A percentile compares a stretch with the other conserved stretches of the same genome.
These are phyloP conservation scores for Primulina huaijiensis DNA, from an alignment of 257 asterid genomes.

Conservation along the genomic window DNA sequence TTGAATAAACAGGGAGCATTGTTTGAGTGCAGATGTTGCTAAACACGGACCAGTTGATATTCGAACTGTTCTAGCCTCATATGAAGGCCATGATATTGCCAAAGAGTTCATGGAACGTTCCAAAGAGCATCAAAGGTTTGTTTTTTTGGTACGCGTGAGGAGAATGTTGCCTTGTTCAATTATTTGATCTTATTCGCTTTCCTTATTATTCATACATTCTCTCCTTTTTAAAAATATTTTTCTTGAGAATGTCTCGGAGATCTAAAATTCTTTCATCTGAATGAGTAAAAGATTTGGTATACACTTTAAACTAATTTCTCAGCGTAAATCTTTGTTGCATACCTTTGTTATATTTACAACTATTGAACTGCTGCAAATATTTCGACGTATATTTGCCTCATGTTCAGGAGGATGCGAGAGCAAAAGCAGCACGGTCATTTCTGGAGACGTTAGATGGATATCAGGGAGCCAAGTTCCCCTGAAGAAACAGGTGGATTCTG, in stretches of 20 bases:
- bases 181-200: not conserved
- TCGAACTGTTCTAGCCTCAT: slow-evolving; percentile 76
- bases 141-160: slow-evolving; percentile 18
- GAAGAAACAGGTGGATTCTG: slow-evolving; percentile 18
- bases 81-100: slow-evolving; percentile 74
- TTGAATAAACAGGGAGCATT: slow-evolving; percentile 13
- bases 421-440: slow-evolving; percentile 57
- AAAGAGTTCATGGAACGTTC: slow-evolving; percentile 87
- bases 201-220: not conserved
- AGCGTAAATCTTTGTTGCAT: not conserved
- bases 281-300: not conserved
- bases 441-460: slow-evolving; percentile 46
- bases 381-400: not conserved
- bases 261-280: not conserved
- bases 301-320: not conserved
- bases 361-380: slow-evolving; percentile 3
- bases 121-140: slow-evolving; percentile 68
- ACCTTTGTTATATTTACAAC: not conserved
- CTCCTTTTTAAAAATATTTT: not conserved
- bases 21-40: slow-evolving; percentile 66
- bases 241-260: not conserved
- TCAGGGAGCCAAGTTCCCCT: slow-evolving; percentile 5
- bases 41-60: slow-evolving; percentile 71
- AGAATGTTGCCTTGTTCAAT: not conserved
- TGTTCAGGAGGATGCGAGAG: slow-evolving; percentile 69